Evolutionary conservation across 2,329 filamentous ascomycete genomes (phyloP), one percentile per base, ranked within the genome.

Genomic region (Fusarium chuoi): DNA sequence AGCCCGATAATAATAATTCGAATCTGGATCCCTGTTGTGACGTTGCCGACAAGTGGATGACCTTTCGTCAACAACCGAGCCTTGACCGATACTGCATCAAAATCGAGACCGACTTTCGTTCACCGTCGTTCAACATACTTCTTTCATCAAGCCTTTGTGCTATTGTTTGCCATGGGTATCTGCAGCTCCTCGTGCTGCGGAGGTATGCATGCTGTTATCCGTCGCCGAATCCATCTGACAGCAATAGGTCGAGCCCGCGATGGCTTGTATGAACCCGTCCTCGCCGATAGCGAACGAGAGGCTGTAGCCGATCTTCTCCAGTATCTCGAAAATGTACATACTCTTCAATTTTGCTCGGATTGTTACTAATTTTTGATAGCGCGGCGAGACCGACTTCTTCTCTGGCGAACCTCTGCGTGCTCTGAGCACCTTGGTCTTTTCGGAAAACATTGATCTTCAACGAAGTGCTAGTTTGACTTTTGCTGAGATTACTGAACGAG

Each of bases 381-480:
- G 96, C 81, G 93, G 92, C 81, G 96, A 99, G 83, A 98, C 95
- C 79, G 96, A 99, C 84, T 99, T 99, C 90, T 99, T 99, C 85
- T 92, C 94, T 42, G 96, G 96, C 84, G 95, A 98, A 81, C 96
- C 96, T 51, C 90, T 99, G 65, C 93, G 93, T 84, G 96, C 96
- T 51, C 87, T 99, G 65, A 98, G 94, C 84, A 99, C 96, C 18
- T 89, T 99, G 33, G 96, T 99, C 65, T 99, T 98, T 83, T 99
- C 96, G 65, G 95, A 98, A 84, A 99, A 99, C 85, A 95, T 99
- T 82, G 96, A 99, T 82, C 89, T 99, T 60, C 96, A 99, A 85
- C 90, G 96, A 75, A 98, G 96, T 85, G 96, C 96, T 60, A 98
- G 96, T 83, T 89, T 99, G 83, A 99, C 96, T 6, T 99, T 99